These are phyloP conservation scores for Teratosphaeria nubilosa DNA, from an alignment of 2,329 filamentous ascomycete species.

Conservation along the genomic window DNA sequence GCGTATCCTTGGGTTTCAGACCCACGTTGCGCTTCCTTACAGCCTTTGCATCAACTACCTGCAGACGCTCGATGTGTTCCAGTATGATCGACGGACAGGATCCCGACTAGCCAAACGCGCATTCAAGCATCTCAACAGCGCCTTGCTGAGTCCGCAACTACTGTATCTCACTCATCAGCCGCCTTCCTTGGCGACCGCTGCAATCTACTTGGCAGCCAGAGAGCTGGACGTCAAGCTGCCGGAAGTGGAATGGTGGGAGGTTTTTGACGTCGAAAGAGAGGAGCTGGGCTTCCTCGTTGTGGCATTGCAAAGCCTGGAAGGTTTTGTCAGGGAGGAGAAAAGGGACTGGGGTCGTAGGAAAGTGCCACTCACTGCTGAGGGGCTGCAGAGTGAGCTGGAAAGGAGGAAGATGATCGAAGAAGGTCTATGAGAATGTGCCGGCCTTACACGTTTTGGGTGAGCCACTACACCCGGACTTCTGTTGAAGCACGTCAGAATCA, in stretches of 20 bases:
- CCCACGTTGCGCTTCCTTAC: slow-evolving; percentile 77
- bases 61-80: slow-evolving; percentile 68
- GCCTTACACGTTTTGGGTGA: not conserved
- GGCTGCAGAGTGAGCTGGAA: slow-evolving; percentile 51
- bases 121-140: slow-evolving; percentile 74
- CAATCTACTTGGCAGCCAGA: slow-evolving; percentile 78
- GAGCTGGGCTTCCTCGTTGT: slow-evolving; percentile 89
- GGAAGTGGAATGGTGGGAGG: slow-evolving; percentile 88
- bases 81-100: slow-evolving; percentile 22
- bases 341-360: slow-evolving; percentile 41
- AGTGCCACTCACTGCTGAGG: slow-evolving; percentile 50
- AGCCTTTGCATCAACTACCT: slow-evolving; percentile 83
- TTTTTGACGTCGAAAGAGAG: slow-evolving; percentile 91
- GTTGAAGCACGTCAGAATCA: not conserved
- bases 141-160: slow-evolving; percentile 76
- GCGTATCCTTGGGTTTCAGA: slow-evolving; percentile 66
- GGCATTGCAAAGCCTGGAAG: slow-evolving; percentile 67
- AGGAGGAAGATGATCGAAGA: slow-evolving; percentile 32
- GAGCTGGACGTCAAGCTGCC: slow-evolving; percentile 71
- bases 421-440: slow-evolving; percentile 5
- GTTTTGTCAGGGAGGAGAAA: slow-evolving; percentile 53
- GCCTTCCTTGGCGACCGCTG: slow-evolving; percentile 70
- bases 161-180: slow-evolving; percentile 91
- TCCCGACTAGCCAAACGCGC: slow-evolving; percentile 53
- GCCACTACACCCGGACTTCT: not conserved